Base-by-base conservation (phyloP, 768 basidiomycete species). In the Butyriboletus loyo region DNA sequence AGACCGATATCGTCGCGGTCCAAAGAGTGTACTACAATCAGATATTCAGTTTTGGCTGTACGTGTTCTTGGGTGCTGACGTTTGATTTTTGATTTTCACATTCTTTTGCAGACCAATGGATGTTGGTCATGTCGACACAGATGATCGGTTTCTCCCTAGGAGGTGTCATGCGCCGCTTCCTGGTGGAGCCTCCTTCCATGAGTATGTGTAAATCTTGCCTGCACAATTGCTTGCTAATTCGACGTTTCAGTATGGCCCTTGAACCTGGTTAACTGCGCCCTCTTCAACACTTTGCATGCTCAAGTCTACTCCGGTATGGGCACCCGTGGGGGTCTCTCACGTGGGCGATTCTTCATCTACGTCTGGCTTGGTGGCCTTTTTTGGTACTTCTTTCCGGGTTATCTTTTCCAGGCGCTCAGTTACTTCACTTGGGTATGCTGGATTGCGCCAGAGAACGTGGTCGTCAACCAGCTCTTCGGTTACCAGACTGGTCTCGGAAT, bases 391-490 rank as follows among this genome's bases (percentile, higher is more conserved):
- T 65, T 89, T 66, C 87, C 88, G 0, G 87, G 87, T 15, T 91
- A 87, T 67, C 70, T 88, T 57, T 89, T 89, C 80, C 75, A 78
- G 46, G 83, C 80, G 2, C 78, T 85, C 62, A 77, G 76, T 57
- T 81, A 78, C 72, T 85, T 84, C 72, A 78, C 73, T 27, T 80
- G 78, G 77, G 73, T 80, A 10, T 77, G 76, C 64, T 83, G 81
- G 89, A 89, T 92, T 51, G 84, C 70, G 8, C 90, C 89, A 1
- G 66, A 85, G 21, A 88, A 89, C 60, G 55, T 85, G 50, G 73
- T 67, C 47, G 77, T 92, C 63, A 91, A 89, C 66, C 83, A 87
- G 62, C 74, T 91, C 67, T 91, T 92, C 56, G 89, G 89, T 19
- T 84, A 82, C 58, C 55, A 63, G 41, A 65, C 61, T 46, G 75